A percentile compares a stretch with the other conserved stretches of the same genome.
Evolutionary conservation across 225 moss, liverwort and hornwort species (phyloP).

Genomic region (Asterella californica): DNA sequence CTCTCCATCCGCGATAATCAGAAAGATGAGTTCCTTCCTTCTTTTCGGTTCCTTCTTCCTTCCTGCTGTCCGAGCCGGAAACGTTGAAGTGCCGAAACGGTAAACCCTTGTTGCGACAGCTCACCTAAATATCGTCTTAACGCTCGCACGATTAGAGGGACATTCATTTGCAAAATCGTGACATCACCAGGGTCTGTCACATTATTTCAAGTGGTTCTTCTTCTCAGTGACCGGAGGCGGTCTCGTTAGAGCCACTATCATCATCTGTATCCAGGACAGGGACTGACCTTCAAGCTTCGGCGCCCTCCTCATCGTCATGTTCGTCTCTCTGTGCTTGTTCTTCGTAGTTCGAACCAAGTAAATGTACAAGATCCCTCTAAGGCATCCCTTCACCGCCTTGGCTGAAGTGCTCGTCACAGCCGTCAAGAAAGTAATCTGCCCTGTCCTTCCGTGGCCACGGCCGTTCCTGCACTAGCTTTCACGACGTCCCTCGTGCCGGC

Average conservation of each 20-base stretch:
- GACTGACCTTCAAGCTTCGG: constrained; percentile 28
- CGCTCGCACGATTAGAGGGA: too few relatives aligned
- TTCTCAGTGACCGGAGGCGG: constrained; percentile 9
- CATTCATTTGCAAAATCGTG: too few relatives aligned
- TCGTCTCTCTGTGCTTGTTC: background rate
- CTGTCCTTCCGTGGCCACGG: background rate
- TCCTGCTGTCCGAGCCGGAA: too few relatives aligned
- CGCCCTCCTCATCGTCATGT: constrained; percentile 5
- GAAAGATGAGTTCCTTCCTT: too few relatives aligned
- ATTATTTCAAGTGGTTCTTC: constrained; percentile 30
- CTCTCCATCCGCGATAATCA: too few relatives aligned
- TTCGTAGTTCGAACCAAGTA: background rate
- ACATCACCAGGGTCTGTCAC: background rate
- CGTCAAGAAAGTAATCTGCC: constrained; percentile 6
- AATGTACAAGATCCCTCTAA: constrained; percentile 18
- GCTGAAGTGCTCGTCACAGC: constrained; percentile 20
- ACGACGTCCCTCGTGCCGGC: background rate
- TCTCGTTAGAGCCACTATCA: background rate
- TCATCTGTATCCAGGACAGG: constrained; percentile 24
- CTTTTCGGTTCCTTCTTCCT: too few relatives aligned
- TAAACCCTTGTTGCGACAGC: too few relatives aligned
- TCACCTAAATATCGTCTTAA: too few relatives aligned
- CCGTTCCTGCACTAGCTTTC: background rate
- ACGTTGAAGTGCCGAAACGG: too few relatives aligned
- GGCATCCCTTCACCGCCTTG: constrained; percentile 16